Evolutionary conservation across 495 filamentous ascomycete genomes (phyloP).

Genomic region (Alectoria sarmentosa): DNA sequence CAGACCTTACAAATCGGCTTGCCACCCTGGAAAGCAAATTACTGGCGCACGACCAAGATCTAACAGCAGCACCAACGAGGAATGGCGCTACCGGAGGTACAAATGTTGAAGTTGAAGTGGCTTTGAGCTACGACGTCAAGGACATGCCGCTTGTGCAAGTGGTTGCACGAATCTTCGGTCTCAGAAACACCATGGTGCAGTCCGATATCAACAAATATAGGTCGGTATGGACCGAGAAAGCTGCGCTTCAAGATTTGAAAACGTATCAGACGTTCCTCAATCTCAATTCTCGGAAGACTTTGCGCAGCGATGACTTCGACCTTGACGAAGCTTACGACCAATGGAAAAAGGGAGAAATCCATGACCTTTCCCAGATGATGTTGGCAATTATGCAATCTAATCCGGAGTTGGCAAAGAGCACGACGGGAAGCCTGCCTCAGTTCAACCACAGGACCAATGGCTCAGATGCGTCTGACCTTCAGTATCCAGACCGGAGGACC

Average conservation of each 20-base stretch:
- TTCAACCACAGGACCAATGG: slow-evolving; percentile 40
- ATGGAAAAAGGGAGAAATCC: slow-evolving; percentile 81
- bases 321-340: slow-evolving; percentile 79
- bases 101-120: slow-evolving; percentile 68
- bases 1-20: slow-evolving; percentile 73
- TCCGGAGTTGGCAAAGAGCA: slow-evolving; percentile 74
- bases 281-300: slow-evolving; percentile 66
- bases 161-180: slow-evolving; percentile 76
- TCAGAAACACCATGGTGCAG: slow-evolving; percentile 69
- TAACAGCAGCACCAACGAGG: slow-evolving; percentile 49
- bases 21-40: slow-evolving; percentile 86
- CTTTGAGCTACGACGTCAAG: slow-evolving; percentile 83
- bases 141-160: slow-evolving; percentile 92
- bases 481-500: slow-evolving; percentile 52
- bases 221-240: slow-evolving; percentile 79
- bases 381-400: slow-evolving; percentile 78
- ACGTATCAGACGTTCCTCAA: slow-evolving; percentile 83
- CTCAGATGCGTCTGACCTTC: slow-evolving; percentile 38
- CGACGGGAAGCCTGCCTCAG: slow-evolving; percentile 44
- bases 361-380: slow-evolving; percentile 87
- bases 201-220: slow-evolving; percentile 77
- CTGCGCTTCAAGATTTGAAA: slow-evolving; percentile 85
- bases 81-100: slow-evolving; percentile 51
- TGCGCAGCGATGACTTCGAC: slow-evolving; percentile 83
- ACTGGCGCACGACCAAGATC: slow-evolving; percentile 88